Base-by-base conservation (phyloP, 2,329 filamentous ascomycete genomes). In the Kalmusia sp. region DNA sequence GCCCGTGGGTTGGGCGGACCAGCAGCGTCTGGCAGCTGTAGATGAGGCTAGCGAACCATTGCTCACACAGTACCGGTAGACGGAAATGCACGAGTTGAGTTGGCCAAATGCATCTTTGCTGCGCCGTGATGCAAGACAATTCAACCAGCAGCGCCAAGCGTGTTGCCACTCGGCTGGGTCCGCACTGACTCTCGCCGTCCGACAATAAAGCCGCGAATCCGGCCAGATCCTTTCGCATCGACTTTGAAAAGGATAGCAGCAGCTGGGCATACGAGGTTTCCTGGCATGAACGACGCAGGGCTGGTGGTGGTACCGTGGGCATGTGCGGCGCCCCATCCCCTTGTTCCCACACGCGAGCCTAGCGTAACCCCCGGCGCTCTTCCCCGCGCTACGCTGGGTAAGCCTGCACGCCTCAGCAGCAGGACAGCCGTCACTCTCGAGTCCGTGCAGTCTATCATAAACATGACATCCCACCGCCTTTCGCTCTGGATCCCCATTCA, bases 341-440 rank as follows among this genome's bases (percentile, higher is more conserved):
- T 34, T 34, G 43, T 46, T 34, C 22, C 33, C 8, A 27, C 31
- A 38, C 34, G 45, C 44, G 44, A 47, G 19, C 6, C 31, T 47
- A 38, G 44, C 27, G 41, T 45, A 21, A 35, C 45, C 28, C 49
- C 52, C 52, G n/a, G n/a, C n/a, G 56, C 48, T n/a, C 54, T 62
- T 66, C 68, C 67, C 65, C 67, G 65, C 65, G 58, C 57, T 55
- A 60, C 54, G 46, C 35, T 27, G 46, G 40, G 46, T 33, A 40
- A 39, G 46, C 46, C 54, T 52, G 49, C 55, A 56, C 46, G 57
- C 57, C 54, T 51, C n/a, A n/a, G n/a, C 55, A 28, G 27, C 27
- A 7, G 27, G 27, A 28, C 44, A 47, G 44, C 44, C 44, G 44
- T 47, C 44, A 37, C 43, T 46, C 25, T 49, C 27, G 28, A 40